A percentile compares a stretch with the other conserved stretches of the same genome.
Evolutionary conservation across 768 basidiomycete genomes (phyloP).

Genomic region (Glaciozyma martinii): DNA sequence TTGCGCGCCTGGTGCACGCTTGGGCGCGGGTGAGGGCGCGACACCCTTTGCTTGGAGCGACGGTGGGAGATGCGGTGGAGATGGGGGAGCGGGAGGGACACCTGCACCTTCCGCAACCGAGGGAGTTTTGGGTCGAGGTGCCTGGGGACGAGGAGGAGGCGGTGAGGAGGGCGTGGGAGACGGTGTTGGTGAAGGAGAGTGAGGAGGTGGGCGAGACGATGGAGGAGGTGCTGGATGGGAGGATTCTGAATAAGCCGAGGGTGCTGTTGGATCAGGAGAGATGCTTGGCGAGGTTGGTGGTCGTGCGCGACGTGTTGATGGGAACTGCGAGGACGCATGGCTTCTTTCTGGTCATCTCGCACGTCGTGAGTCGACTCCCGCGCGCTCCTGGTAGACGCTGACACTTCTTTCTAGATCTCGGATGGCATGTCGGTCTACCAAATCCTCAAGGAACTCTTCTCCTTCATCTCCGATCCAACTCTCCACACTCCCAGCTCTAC

Average conservation of each 20-base stretch:
- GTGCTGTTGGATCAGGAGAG: neutral
- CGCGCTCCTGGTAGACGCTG: neutral
- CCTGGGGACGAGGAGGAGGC: neutral
- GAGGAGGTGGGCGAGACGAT: neutral
- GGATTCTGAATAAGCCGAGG: neutral
- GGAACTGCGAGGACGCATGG: neutral
- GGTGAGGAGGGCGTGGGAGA: neutral
- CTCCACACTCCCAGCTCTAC: neutral
- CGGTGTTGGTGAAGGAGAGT: neutral
- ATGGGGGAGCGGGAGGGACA: neutral
- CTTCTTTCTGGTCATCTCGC: neutral
- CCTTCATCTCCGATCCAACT: neutral
- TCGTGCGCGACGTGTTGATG: neutral
- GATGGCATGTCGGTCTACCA: neutral
- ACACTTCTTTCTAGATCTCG: neutral
- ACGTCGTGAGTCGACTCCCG: neutral
- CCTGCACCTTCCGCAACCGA: neutral
- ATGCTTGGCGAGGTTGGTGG: neutral
- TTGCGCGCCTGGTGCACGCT: neutral
- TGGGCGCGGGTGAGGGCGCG: neutral
- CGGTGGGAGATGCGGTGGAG: neutral
- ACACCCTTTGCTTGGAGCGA: neutral
- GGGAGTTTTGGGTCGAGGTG: neutral
- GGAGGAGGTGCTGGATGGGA: neutral
- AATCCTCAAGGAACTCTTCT: neutral